These are phyloP conservation scores for Solanum clarkiae DNA, from an alignment of 257 asterid species.

Conservation along the genomic window DNA sequence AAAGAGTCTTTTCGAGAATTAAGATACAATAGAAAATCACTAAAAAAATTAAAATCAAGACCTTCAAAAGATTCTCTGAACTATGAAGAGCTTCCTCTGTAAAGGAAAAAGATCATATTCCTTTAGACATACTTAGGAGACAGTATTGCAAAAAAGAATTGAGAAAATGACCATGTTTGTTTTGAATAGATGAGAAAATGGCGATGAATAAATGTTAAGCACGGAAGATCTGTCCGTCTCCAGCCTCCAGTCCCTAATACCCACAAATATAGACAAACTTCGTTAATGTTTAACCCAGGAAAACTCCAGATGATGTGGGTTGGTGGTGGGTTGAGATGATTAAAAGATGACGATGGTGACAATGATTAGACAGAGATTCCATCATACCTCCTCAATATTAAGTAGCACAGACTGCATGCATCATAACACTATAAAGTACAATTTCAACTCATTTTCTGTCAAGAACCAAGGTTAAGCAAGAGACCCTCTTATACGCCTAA, in stretches of 20 bases:
- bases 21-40: neutral
- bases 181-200: no score
- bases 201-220: no score
- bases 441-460: neutral
- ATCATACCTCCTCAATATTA: neutral
- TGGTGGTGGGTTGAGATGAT: neutral
- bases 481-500: neutral
- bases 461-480: neutral
- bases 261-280: neutral
- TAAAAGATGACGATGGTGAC: neutral
- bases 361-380: neutral
- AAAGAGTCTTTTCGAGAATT: neutral
- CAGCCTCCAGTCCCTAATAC: neutral
- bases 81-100: neutral
- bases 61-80: neutral
- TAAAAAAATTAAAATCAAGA: neutral
- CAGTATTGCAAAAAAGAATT: neutral
- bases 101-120: neutral
- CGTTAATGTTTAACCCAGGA: no score
- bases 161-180: neutral
- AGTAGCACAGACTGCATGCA: neutral
- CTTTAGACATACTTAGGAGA: neutral
- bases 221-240: neutral
- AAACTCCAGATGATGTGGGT: neutral
- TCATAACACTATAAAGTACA: neutral